Evolutionary conservation across 2,329 filamentous ascomycete species (phyloP).

Genomic region (Cryphonectria radicalis): DNA sequence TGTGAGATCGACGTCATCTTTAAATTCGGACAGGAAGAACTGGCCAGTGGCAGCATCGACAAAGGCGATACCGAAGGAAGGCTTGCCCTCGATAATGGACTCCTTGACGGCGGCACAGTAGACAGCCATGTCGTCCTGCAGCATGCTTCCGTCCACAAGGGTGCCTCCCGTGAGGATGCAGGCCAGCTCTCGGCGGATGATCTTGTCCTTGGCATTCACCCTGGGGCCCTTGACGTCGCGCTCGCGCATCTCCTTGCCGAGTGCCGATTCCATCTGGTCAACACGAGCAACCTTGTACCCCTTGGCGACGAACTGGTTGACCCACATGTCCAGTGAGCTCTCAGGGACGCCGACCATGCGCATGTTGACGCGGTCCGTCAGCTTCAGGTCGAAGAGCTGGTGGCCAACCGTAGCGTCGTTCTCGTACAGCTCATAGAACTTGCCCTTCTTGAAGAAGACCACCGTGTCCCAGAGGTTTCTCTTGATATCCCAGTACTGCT

Average conservation of each 20-base stretch:
- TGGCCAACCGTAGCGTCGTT: conserved; percentile 97
- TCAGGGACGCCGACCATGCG: conserved; percentile 98
- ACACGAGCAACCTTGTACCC: conserved; percentile 97
- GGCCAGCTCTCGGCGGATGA: conserved; percentile 88
- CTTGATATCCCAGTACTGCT: conserved; percentile 99
- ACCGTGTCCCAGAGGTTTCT: conserved; percentile 97
- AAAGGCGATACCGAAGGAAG: conserved; percentile 89
- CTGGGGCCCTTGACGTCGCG: conserved; percentile 67
- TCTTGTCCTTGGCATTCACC: conserved; percentile 78
- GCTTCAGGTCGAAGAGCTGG: conserved; percentile 94
- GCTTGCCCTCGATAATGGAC: conserved; percentile 70
- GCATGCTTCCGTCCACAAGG: conserved; percentile 92
- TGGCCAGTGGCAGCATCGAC: conserved; percentile 95
- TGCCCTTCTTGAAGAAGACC: conserved; percentile 99
- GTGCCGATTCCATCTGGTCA: conserved; percentile 93
- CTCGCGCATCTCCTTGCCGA: conserved; percentile 99
- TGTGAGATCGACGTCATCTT: conserved; percentile 90
- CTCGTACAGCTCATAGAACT: conserved; percentile 98
- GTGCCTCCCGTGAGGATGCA: conserved; percentile 92
- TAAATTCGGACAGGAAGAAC: conserved; percentile 90
- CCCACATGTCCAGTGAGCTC: conserved; percentile 93
- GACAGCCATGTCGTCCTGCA: conserved; percentile 96
- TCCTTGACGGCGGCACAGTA: conserved; percentile 97
- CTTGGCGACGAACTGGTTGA: conserved; percentile 97
- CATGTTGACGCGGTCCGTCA: conserved; percentile 99